A percentile compares a stretch with the other conserved stretches of the same genome.
Evolutionary conservation across 106 monocot species (phyloP).

Genomic region (Platanthera guangdongensis): DNA sequence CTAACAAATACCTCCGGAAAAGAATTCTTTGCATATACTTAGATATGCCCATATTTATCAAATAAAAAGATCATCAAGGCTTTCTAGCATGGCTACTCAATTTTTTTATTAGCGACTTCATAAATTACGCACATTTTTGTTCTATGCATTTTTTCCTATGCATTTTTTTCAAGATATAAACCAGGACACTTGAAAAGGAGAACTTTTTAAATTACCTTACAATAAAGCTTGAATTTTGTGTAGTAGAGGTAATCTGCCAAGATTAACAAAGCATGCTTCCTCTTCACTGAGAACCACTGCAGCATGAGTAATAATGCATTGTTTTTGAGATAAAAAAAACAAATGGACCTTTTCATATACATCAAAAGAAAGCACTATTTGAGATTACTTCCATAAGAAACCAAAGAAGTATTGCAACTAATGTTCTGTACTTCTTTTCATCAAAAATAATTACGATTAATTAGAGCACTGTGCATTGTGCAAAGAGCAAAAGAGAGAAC

Average conservation of each 20-base stretch:
- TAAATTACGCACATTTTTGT: background rate
- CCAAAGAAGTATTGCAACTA: background rate
- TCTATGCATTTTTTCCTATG: background rate
- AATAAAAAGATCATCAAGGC: background rate
- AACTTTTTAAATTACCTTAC: conserved; percentile 35
- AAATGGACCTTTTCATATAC: background rate
- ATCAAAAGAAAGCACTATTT: background rate
- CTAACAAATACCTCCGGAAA: too few species aligned
- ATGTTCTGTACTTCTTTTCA: background rate
- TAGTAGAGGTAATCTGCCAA: conserved; percentile 75
- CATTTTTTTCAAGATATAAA: background rate
- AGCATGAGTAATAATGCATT: conserved; percentile 10
- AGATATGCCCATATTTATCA: background rate
- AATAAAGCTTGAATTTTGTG: conserved; percentile 69
- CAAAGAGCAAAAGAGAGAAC: background rate
- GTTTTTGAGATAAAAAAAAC: background rate
- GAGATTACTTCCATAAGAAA: background rate
- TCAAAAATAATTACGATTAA: background rate
- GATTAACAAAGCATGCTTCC: conserved; percentile 77
- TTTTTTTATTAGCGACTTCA: background rate
- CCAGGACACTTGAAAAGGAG: background rate
- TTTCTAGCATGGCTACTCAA: background rate
- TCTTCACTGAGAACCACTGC: conserved; percentile 91
- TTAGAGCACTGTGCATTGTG: background rate
- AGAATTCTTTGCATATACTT: too few species aligned